phyloP scores from a whole-genome alignment of 352 stramenopile species.

The Halophytophthora polymorphica region DNA sequence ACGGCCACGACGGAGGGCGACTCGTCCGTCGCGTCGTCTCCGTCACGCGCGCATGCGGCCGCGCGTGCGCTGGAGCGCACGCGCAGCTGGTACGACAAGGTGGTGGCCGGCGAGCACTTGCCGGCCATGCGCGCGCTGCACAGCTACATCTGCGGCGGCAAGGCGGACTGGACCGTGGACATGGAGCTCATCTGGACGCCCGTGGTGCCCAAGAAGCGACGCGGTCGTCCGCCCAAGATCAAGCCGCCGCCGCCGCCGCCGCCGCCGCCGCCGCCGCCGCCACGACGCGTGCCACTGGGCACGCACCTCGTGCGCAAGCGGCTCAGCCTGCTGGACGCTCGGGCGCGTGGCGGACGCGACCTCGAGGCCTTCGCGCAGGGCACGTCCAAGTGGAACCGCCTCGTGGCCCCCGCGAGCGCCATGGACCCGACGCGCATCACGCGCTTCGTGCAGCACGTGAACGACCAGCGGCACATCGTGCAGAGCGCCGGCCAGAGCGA shows the following conservation, averaged over 20 bases:
- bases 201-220: constrained; percentile 13
- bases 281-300: constrained; percentile 1
- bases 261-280: constrained; percentile 12
- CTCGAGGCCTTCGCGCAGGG: constrained; percentile 60
- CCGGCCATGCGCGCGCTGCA: constrained; percentile 42
- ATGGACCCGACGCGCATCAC: constrained; percentile 65
- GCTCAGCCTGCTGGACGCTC: constrained; percentile 54
- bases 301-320: constrained; percentile 37
- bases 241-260: constrained; percentile 1
- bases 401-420: constrained; percentile 33
- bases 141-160: constrained; percentile 69
- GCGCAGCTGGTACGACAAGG: constrained; percentile 49
- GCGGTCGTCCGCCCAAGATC: constrained; percentile 15
- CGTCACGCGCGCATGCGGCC: constrained; percentile 5
- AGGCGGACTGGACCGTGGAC: constrained; percentile 52
- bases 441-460: constrained; percentile 66
- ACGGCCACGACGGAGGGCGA: constrained; percentile 44
- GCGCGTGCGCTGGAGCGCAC: constrained; percentile 15
- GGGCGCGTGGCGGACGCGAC: constrained; percentile 43
- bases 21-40: constrained; percentile 19
- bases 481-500: constrained; percentile 70
- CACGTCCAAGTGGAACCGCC: constrained; percentile 69
- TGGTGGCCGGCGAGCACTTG: constrained; percentile 47
- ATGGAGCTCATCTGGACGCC: constrained; percentile 13
- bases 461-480: constrained; percentile 56